phyloP scores from a whole-genome alignment of 257 asterid genomes.

The Thymus mandschuricus region DNA sequence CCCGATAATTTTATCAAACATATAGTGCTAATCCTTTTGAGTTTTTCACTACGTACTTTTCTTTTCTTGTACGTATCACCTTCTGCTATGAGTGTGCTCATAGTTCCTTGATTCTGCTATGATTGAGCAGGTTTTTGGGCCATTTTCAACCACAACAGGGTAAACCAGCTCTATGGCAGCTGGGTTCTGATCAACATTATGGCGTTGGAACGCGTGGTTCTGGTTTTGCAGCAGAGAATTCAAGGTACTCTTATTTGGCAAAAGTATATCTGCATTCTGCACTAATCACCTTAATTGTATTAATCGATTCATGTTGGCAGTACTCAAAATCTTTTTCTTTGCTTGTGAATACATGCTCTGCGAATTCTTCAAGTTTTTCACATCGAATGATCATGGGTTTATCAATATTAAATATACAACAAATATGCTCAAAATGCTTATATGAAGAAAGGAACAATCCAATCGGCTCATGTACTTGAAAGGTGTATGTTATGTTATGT shows the following conservation, averaged over 20 bases:
- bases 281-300: neutral
- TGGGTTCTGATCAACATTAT: constrained; percentile 84
- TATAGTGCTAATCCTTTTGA: constrained; percentile 1
- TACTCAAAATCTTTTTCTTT: neutral
- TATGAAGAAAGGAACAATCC: neutral
- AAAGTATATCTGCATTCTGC: neutral
- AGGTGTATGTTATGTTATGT: neutral
- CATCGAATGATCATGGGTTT: neutral
- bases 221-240: constrained; percentile 49
- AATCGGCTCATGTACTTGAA: too few species aligned
- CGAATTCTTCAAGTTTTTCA: constrained; percentile 9
- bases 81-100: neutral
- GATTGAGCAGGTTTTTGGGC: constrained; percentile 78
- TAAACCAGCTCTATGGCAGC: constrained; percentile 90
- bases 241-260: constrained; percentile 49
- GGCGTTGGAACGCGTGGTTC: constrained; percentile 61
- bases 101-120: neutral
- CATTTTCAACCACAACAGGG: constrained; percentile 90
- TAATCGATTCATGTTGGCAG: neutral
- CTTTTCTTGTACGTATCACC: constrained; percentile 3
- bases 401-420: neutral
- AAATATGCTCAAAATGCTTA: constrained; percentile 7
- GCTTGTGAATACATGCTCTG: neutral
- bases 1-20: neutral
- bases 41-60: neutral